These are phyloP conservation scores for Pleurotus eryngii DNA, from an alignment of 768 basidiomycete genomes.

Conservation along the genomic window DNA sequence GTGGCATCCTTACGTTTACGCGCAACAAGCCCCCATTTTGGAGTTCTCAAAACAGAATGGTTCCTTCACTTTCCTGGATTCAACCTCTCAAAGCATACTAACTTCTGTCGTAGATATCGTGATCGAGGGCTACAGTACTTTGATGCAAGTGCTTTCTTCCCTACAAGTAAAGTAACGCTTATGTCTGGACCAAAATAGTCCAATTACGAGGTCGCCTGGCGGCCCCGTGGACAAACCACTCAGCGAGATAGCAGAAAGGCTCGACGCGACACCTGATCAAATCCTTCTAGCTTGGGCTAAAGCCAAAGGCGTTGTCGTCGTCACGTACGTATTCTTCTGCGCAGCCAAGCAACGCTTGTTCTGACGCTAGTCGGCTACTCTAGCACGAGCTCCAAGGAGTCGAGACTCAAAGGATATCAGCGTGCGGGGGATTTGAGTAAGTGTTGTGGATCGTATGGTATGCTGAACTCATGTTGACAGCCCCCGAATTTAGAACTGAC, in stretches of 20 bases:
- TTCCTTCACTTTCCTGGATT: too few relatives aligned
- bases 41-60: constrained; percentile 53
- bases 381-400: constrained; percentile 65
- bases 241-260: constrained; percentile 45
- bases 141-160: constrained; percentile 43
- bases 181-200: constrained; percentile 30
- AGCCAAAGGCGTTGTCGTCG: constrained; percentile 60
- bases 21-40: constrained; percentile 48
- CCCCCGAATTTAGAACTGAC: constrained; percentile 38
- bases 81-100: background rate
- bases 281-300: constrained; percentile 72
- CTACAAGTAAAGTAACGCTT: background rate
- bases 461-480: too few relatives aligned
- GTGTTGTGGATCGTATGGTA: constrained; percentile 9
- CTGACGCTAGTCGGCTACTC: background rate
- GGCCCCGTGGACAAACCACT: constrained; percentile 65
- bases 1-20: constrained; percentile 69
- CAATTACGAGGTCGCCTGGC: constrained; percentile 54
- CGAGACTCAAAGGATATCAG: constrained; percentile 65
- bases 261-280: constrained; percentile 57
- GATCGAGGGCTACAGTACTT: constrained; percentile 68
- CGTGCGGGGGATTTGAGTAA: constrained; percentile 61
- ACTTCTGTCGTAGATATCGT: constrained; percentile 34
- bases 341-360: too few relatives aligned
- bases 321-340: constrained; percentile 42